phyloP scores from a whole-genome alignment of 352 stramenopile genomes.

The Phytophthora hibernalis region DNA sequence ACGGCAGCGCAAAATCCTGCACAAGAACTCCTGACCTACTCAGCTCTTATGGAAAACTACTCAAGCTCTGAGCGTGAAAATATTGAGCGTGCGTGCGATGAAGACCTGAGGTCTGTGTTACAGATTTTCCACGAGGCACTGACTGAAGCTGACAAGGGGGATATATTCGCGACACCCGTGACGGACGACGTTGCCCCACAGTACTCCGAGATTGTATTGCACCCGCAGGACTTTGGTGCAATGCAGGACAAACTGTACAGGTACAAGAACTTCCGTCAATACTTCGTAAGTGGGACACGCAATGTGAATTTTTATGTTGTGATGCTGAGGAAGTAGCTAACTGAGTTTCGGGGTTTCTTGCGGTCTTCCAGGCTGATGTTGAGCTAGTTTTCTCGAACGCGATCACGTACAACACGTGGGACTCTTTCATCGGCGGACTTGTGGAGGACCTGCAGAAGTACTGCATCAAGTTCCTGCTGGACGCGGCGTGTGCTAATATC shows the following conservation, averaged over 20 bases:
- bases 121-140: constrained; percentile 79
- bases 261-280: constrained; percentile 75
- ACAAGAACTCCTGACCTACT: constrained; percentile 52
- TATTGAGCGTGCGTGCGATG: constrained; percentile 60
- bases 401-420: constrained; percentile 81
- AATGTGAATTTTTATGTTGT: not conserved
- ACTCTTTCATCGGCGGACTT: constrained; percentile 60
- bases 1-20: constrained; percentile 47
- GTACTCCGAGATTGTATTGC: constrained; percentile 90
- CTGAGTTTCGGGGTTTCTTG: constrained; percentile 1
- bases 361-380: constrained; percentile 61
- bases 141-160: constrained; percentile 73
- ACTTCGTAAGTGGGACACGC: constrained; percentile 69
- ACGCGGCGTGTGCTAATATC: constrained; percentile 53
- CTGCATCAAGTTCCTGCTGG: constrained; percentile 76
- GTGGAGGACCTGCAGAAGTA: constrained; percentile 77
- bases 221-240: constrained; percentile 95
- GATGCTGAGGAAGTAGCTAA: constrained; percentile 3
- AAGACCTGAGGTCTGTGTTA: constrained; percentile 65
- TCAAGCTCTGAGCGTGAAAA: constrained; percentile 59
- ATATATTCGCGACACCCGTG: constrained; percentile 91
- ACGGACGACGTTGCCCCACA: constrained; percentile 91
- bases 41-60: constrained; percentile 57
- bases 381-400: constrained; percentile 83
- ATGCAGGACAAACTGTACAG: constrained; percentile 87